Base-by-base conservation (phyloP, 2,329 filamentous ascomycete species). In the Beauveria brongniartii region DNA sequence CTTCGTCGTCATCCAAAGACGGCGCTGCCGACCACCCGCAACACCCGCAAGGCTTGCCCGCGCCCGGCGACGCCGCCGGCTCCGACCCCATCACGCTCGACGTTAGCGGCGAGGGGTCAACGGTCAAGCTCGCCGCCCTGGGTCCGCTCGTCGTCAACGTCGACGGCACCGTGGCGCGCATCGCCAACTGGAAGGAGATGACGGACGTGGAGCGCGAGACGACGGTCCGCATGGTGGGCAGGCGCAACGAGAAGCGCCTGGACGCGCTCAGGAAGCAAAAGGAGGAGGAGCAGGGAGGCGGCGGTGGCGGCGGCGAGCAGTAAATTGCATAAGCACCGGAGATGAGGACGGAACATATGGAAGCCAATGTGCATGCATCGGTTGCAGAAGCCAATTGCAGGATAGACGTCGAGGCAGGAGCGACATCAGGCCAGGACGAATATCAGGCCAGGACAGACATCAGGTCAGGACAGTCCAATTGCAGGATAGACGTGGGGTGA, bases 161-260 rank as follows among this genome's bases (percentile, higher is more conserved):
- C 63, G 87, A 92, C 71, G 89, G 89, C 22, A 86, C 86, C 9
- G 72, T 91, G 66, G 85, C 85, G 61, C 81, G 88, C 40, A 89
- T 92, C 67, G 74, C 80, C 41, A 92, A 92, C 71, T 92, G 89
- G 89, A 78, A 75, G 9, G 76, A 85, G 65, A 91, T 92, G 89
- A 81, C 82, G 2, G 83, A 84, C 28, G 78, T 84, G 7, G 89
- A 92, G 77, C 80, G 78, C 70, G 74, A 82, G 69, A 89, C 85
- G 68, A 90, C 88, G 43, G 65, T 91, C 69, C 78, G 85, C 51
- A 74, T 91, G 53, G 69, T 92, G 66, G 83, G 84, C 10, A 87
- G 83, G 78, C 77, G 89, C 69, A 92, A 92, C 69, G 79, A 86
- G 75, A 65, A 80, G 68, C 76, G 89, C 16, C 69, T 88, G 65